phyloP scores from a whole-genome alignment of 495 filamentous ascomycete genomes.

The Penicillium pancosmium region DNA sequence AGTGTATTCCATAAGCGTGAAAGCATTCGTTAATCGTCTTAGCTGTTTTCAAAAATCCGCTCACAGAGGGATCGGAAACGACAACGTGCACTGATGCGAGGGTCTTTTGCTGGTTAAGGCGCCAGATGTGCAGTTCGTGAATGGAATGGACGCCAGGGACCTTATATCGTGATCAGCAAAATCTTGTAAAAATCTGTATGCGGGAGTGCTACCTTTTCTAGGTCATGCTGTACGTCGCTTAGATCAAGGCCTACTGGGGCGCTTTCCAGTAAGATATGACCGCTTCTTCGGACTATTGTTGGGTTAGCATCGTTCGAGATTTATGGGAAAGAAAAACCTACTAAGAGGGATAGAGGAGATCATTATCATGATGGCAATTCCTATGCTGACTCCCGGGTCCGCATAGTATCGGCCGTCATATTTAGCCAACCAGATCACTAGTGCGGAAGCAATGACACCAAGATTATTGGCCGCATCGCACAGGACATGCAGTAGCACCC shows the following conservation, averaged over 20 bases:
- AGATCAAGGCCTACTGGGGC: conserved; percentile 75
- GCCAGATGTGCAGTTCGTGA: conserved; percentile 58
- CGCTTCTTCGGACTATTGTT: conserved; percentile 38
- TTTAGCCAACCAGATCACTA: conserved; percentile 47
- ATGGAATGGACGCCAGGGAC: conserved; percentile 48
- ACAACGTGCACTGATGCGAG: conserved; percentile 54
- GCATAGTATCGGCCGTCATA: conserved; percentile 49
- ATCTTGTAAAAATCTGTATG: not conserved
- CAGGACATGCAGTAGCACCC: conserved; percentile 52
- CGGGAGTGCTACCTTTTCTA: conserved; percentile 39
- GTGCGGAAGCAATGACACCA: conserved; percentile 49
- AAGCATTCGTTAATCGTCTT: conserved; percentile 51
- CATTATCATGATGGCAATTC: conserved; percentile 49
- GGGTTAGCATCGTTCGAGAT: conserved; percentile 5
- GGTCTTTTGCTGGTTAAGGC: conserved; percentile 51
- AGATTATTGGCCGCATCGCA: conserved; percentile 55
- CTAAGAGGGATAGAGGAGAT: conserved; percentile 43
- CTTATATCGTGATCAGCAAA: conserved; percentile 12
- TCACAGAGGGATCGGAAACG: conserved; percentile 38
- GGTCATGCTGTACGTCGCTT: conserved; percentile 76
- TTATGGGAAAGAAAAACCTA: conserved; percentile 11
- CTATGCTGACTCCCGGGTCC: conserved; percentile 50
- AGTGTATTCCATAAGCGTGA: conserved; percentile 56
- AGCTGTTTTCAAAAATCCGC: conserved; percentile 40
- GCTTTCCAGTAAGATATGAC: conserved; percentile 76